Conservation (phyloP, 164 flowering plant species). For the Echeveria elegans region DNA sequence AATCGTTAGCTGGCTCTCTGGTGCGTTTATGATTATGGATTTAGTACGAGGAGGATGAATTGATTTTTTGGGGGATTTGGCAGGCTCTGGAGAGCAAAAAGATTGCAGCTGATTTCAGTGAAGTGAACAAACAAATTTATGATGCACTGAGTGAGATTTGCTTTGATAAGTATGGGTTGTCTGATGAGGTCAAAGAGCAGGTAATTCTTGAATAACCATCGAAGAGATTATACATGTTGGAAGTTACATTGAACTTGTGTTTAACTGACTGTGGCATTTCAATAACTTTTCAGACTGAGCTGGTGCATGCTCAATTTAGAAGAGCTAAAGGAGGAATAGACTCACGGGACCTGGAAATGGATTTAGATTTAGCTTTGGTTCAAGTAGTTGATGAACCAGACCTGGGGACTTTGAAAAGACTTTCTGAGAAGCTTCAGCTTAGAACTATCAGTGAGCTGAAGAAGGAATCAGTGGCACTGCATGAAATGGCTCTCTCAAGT, state of each 20-base stretch:
- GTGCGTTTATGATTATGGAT: background rate
- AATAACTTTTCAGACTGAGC: conserved; percentile 46
- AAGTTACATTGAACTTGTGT: background rate
- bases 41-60: background rate
- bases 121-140: conserved; percentile 53
- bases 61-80: conserved; percentile 11
- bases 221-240: background rate
- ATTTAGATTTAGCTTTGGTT: conserved; percentile 45
- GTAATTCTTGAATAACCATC: conserved; percentile 18
- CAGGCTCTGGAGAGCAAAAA: conserved; percentile 58
- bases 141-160: conserved; percentile 45
- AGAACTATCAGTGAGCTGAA: conserved; percentile 58
- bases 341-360: conserved; percentile 45
- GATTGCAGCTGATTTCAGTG: conserved; percentile 32
- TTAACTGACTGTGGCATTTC: background rate
- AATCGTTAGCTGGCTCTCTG: background rate
- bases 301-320: conserved; percentile 73
- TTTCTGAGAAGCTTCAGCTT: conserved; percentile 72
- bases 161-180: conserved; percentile 39
- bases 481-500: conserved; percentile 51
- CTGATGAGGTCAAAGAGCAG: conserved; percentile 85
- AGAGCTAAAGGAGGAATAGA: conserved; percentile 62
- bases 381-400: conserved; percentile 46
- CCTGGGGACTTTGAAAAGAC: conserved; percentile 38
- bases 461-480: conserved; percentile 63